These are phyloP conservation scores for Cutaneotrichosporon sp. DNA, from an alignment of 1,284 basidiomycete genomes.

Conservation along the genomic window DNA sequence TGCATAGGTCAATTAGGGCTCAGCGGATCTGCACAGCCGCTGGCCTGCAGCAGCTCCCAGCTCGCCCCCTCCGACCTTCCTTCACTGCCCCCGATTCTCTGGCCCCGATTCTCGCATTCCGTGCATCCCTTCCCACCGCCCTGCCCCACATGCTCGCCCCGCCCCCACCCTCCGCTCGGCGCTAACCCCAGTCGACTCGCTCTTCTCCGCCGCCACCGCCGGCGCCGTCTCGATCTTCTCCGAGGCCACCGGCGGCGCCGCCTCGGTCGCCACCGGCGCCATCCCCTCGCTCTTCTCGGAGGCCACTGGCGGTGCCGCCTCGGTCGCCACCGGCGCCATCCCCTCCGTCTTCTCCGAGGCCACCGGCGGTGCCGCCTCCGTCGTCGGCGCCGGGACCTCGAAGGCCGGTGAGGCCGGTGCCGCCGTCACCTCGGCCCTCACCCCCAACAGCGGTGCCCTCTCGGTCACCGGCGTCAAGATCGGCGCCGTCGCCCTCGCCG, in stretches of 20 bases:
- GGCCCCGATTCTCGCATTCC: too few species aligned
- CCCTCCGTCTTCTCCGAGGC: conserved; percentile 9
- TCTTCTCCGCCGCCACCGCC: conserved; percentile 9
- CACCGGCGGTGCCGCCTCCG: background rate
- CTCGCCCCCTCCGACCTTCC: background rate
- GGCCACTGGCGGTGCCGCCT: conserved; percentile 7
- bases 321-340: conserved; percentile 9
- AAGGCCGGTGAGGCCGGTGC: conserved; percentile 12
- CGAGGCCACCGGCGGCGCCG: too few species aligned
- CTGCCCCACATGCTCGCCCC: background rate
- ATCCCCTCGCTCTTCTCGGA: conserved; percentile 14
- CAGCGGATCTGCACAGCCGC: too few species aligned
- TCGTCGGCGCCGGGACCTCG: conserved; percentile 5
- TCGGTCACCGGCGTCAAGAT: conserved; percentile 16
- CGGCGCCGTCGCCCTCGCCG: conserved; percentile 16
- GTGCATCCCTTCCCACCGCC: too few species aligned
- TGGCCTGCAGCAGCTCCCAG: too few species aligned
- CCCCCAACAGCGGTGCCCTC: conserved; percentile 2
- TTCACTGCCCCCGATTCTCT: too few species aligned
- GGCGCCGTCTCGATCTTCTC: conserved; percentile 5
- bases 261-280: conserved; percentile 2
- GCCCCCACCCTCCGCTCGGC: background rate
- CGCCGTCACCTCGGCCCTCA: conserved; percentile 21
- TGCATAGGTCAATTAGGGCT: too few species aligned
- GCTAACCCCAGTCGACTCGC: conserved; percentile 16